A percentile compares a stretch with the other conserved stretches of the same genome.
These are phyloP conservation scores for Papiliotrema laurentii DNA, from an alignment of 1,284 basidiomycete genomes.

Conservation along the genomic window DNA sequence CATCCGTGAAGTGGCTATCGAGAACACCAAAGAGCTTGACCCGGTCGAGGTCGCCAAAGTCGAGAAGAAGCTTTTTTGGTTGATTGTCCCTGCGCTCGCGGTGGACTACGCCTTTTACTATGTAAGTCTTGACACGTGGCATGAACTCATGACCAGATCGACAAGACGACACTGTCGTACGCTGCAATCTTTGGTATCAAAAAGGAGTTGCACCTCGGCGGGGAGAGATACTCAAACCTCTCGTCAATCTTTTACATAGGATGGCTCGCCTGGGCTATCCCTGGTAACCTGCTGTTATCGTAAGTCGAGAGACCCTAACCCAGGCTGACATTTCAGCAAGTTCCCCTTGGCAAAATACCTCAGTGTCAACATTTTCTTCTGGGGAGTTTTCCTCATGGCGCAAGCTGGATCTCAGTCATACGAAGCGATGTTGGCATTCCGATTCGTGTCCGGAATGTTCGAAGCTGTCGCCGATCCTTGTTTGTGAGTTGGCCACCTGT, in stretches of 20 bases:
- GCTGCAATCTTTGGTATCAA: conserved; percentile 40
- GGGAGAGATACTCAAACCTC: conserved; percentile 26
- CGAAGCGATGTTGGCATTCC: conserved; percentile 43
- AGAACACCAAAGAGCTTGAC: conserved; percentile 36
- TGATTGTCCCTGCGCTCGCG: conserved; percentile 41
- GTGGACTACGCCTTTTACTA: conserved; percentile 50
- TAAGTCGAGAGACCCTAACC: not conserved
- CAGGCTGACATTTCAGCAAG: conserved; percentile 16
- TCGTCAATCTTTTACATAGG: conserved; percentile 31
- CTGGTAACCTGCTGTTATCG: conserved; percentile 47
- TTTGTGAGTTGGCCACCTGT: conserved; percentile 9
- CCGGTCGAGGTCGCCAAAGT: conserved; percentile 32
- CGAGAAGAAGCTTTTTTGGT: conserved; percentile 36
- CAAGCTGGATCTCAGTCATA: conserved; percentile 48
- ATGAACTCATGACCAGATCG: not conserved
- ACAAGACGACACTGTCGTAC: conserved; percentile 9
- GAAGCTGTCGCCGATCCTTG: conserved; percentile 46
- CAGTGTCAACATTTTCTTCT: conserved; percentile 48
- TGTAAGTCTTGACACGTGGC: conserved; percentile 15
- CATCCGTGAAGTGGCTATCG: conserved; percentile 33
- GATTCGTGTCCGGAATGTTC: conserved; percentile 46
- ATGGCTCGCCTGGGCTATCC: conserved; percentile 49
- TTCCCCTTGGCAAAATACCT: conserved; percentile 49
- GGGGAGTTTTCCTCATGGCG: conserved; percentile 50
- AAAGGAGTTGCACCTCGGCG: conserved; percentile 27